These are phyloP conservation scores for Puccinia novopanici DNA, from an alignment of 1,284 basidiomycete species.

Conservation along the genomic window DNA sequence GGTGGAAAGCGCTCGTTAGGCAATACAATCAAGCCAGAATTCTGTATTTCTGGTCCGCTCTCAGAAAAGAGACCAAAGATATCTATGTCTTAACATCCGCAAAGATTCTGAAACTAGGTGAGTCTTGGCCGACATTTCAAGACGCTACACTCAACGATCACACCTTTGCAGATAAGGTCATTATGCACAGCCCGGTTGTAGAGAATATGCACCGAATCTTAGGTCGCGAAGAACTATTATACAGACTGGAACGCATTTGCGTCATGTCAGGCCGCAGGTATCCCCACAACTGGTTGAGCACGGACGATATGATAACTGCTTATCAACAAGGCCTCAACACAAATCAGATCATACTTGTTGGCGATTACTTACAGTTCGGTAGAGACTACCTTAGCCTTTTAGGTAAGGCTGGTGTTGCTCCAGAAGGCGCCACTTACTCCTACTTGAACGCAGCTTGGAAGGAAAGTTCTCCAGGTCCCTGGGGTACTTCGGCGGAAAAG, in stretches of 20 bases:
- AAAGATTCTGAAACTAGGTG: neutral
- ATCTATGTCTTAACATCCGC: neutral
- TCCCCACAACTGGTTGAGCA: conserved; percentile 10
- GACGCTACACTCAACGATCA: neutral
- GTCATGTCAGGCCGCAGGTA: neutral
- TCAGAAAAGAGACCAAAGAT: neutral
- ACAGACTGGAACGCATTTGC: neutral
- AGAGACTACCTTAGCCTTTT: neutral
- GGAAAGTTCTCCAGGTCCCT: neutral
- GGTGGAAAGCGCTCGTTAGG: conserved; percentile 6
- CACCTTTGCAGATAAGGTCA: too few species aligned
- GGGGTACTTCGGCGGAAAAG: conserved; percentile 20
- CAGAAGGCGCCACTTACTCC: neutral
- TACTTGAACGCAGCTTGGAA: neutral
- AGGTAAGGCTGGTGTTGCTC: neutral
- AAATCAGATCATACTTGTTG: neutral
- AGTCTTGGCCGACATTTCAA: conserved; percentile 17
- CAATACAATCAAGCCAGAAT: conserved; percentile 8
- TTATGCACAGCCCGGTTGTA: too few species aligned
- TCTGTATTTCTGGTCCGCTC: neutral
- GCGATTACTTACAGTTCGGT: conserved; percentile 13
- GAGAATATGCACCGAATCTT: neutral
- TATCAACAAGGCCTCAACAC: conserved; percentile 20
- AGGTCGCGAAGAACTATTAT: neutral
- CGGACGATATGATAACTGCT: neutral